Evolutionary conservation across 345 rosid species (phyloP).

Genomic region (Gossypium stocksii): DNA sequence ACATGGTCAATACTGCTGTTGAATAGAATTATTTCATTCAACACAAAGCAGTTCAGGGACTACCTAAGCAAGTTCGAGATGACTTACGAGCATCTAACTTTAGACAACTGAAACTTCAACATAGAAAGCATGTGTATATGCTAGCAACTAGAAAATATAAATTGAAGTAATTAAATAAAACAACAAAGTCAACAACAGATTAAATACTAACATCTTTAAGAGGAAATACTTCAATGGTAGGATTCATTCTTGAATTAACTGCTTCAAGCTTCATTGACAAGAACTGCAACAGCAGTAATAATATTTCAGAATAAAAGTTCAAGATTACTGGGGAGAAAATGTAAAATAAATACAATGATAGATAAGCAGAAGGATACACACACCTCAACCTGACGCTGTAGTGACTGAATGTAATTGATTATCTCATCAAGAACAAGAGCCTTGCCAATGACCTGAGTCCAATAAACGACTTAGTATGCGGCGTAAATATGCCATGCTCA

Average conservation of each 20-base stretch:
- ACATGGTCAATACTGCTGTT: neutral
- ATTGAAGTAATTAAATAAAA: neutral
- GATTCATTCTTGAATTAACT: constrained; percentile 63
- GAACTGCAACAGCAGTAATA: constrained; percentile 51
- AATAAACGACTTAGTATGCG: constrained; percentile 13
- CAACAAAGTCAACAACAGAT: neutral
- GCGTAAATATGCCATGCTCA: neutral
- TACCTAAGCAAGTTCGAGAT: neutral
- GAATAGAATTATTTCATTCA: constrained; percentile 1
- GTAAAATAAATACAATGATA: neutral
- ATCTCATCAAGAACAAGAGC: constrained; percentile 91
- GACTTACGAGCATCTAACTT: neutral
- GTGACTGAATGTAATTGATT: constrained; percentile 82
- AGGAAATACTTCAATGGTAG: constrained; percentile 62
- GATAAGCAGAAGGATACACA: constrained; percentile 9
- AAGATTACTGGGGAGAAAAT: neutral
- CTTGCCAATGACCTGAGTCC: constrained; percentile 76
- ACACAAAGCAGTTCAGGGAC: neutral
- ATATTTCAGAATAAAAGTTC: constrained; percentile 11
- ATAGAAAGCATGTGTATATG: neutral
- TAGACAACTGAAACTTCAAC: neutral
- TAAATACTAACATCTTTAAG: constrained; percentile 56
- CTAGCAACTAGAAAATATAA: neutral
- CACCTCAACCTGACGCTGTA: constrained; percentile 92
- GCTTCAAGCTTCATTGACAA: constrained; percentile 93